Percentiles rank a stretch among this genome's conserved stretches.
These are phyloP conservation scores for Annulohypoxylon moriforme DNA, from an alignment of 495 filamentous ascomycete species.

Conservation along the genomic window DNA sequence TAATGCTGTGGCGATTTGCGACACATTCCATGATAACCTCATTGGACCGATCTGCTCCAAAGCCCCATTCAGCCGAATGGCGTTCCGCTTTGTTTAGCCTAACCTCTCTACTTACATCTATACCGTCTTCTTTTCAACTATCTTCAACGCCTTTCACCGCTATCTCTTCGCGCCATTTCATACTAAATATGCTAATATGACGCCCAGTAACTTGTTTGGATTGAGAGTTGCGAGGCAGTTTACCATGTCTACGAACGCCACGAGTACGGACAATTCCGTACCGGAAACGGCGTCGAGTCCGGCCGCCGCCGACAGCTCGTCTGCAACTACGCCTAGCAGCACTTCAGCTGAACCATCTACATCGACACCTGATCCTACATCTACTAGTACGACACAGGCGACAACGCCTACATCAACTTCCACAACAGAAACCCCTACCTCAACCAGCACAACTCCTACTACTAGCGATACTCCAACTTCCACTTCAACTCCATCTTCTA, in stretches of 20 bases:
- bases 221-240: slow-evolving; percentile 51
- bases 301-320: slow-evolving; percentile 46
- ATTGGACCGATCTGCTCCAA: slow-evolving; percentile 36
- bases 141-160: slow-evolving; percentile 23
- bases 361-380: slow-evolving; percentile 27
- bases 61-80: slow-evolving; percentile 36
- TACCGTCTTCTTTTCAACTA: slow-evolving; percentile 11
- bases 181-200: slow-evolving; percentile 62
- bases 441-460: slow-evolving; percentile 16
- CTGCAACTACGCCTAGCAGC: slow-evolving; percentile 39
- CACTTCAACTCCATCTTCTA: slow-evolving; percentile 41
- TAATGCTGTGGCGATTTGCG: slow-evolving; percentile 38
- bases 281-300: slow-evolving; percentile 46
- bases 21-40: slow-evolving; percentile 46
- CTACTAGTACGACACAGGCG: slow-evolving; percentile 45
- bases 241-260: slow-evolving; percentile 59
- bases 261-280: slow-evolving; percentile 50
- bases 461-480: slow-evolving; percentile 39
- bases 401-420: slow-evolving; percentile 32
- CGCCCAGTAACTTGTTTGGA: slow-evolving; percentile 50
- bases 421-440: slow-evolving; percentile 17
- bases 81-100: slow-evolving; percentile 32
- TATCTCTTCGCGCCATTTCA: background rate
- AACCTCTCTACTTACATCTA: slow-evolving; percentile 5
- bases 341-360: slow-evolving; percentile 34